Conservation (phyloP, 306 rosid species). For the cucumber (Cucumis sativus) region DNA sequence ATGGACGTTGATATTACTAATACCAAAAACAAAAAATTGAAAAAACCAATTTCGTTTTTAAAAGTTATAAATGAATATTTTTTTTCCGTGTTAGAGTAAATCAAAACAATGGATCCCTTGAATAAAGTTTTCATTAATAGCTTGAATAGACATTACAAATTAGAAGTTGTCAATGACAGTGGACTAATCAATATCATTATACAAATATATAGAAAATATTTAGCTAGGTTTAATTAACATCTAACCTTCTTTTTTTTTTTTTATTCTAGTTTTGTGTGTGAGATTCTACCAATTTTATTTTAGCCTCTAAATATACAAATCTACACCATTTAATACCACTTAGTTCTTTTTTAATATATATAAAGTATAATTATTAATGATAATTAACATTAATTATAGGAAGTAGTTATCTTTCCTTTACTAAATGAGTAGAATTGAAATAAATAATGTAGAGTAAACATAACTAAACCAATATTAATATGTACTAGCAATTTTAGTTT, state of each 20-base stretch:
- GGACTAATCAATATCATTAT: not conserved
- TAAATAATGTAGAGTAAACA: no score
- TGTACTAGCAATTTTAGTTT: no score
- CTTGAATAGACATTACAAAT: not conserved
- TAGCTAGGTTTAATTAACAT: not conserved
- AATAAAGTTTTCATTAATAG: not conserved
- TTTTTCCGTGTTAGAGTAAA: not conserved
- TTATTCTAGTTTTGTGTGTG: not conserved
- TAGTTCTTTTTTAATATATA: no score
- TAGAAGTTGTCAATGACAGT: not conserved
- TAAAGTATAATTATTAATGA: no score
- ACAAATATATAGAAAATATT: not conserved
- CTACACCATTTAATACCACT: no score
- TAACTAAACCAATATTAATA: no score
- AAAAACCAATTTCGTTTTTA: no score
- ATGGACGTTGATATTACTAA: not conserved
- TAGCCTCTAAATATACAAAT: not conserved
- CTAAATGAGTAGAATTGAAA: no score
- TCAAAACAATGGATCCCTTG: not conserved
- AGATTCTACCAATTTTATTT: not conserved
- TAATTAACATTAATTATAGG: no score
- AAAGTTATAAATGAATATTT: no score
- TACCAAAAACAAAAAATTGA: no score
- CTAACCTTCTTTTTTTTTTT: not conserved
- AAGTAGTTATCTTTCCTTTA: no score